Conservation (phyloP, 345 rosid genomes). For the Arabis hirsuta region DNA sequence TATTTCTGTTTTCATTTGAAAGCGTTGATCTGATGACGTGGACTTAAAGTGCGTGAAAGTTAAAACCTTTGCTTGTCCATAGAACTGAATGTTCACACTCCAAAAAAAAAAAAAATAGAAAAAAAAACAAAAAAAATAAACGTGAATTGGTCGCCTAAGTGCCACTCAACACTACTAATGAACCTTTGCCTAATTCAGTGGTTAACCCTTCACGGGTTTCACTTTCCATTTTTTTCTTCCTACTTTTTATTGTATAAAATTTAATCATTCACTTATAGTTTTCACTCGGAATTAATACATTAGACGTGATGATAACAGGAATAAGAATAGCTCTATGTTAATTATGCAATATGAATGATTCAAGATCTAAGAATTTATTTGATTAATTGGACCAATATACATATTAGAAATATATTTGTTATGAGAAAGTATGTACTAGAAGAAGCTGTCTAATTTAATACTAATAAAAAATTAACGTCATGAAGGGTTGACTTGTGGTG, state of each 20-base stretch:
- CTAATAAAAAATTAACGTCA: slow-evolving; percentile 33
- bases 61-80: slow-evolving; percentile 43
- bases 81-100: slow-evolving; percentile 44
- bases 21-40: slow-evolving; percentile 39
- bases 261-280: background rate
- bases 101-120: background rate
- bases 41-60: slow-evolving; percentile 44
- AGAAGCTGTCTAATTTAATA: slow-evolving; percentile 38
- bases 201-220: slow-evolving; percentile 52
- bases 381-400: slow-evolving; percentile 13
- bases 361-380: slow-evolving; percentile 32
- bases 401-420: slow-evolving; percentile 26
- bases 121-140: slow-evolving; percentile 17
- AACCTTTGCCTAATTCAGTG: slow-evolving; percentile 48
- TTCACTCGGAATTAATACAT: slow-evolving; percentile 9
- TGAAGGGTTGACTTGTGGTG: slow-evolving; percentile 44
- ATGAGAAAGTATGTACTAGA: slow-evolving; percentile 34
- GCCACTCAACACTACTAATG: slow-evolving; percentile 50
- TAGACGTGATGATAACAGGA: background rate
- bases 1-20: slow-evolving; percentile 27
- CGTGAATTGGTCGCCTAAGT: slow-evolving; percentile 45
- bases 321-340: slow-evolving; percentile 6
- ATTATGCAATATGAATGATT: slow-evolving; percentile 31
- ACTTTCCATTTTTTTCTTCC: slow-evolving; percentile 36
- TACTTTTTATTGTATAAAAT: slow-evolving; percentile 29